These are phyloP conservation scores for Pseudogymnoascus sp. DNA, from an alignment of 2,329 filamentous ascomycete genomes.

Conservation along the genomic window DNA sequence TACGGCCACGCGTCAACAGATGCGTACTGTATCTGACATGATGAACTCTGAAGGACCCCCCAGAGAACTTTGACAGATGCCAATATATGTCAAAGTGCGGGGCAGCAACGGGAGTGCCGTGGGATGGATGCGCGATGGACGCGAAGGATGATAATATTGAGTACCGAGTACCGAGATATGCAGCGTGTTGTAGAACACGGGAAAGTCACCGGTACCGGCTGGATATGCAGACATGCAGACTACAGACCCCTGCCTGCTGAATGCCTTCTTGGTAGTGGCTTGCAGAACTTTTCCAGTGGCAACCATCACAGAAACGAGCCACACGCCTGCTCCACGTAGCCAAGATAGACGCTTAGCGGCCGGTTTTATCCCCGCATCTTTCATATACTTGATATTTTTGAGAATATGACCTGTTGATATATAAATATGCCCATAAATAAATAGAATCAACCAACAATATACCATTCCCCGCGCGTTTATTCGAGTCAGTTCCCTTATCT, in stretches of 20 bases:
- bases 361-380: not conserved
- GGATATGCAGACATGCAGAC: not conserved
- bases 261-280: not conserved
- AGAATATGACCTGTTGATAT: not conserved
- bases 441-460: not conserved
- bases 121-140: not conserved
- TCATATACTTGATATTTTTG: not conserved
- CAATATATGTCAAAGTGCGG: not conserved
- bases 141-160: not conserved
- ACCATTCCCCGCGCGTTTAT: not conserved
- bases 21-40: not conserved
- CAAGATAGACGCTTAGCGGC: not conserved
- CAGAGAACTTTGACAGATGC: not conserved
- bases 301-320: not conserved
- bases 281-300: not conserved
- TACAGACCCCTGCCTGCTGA: not conserved
- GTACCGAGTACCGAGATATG: not conserved
- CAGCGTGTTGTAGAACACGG: not conserved
- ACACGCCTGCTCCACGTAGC: not conserved
- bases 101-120: not conserved
- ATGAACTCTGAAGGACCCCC: not conserved
- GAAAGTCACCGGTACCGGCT: not conserved
- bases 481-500: not conserved
- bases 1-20: not conserved
- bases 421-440: not conserved